Base-by-base conservation (phyloP, 2,329 filamentous ascomycete genomes). In the Colletotrichum musicola region DNA sequence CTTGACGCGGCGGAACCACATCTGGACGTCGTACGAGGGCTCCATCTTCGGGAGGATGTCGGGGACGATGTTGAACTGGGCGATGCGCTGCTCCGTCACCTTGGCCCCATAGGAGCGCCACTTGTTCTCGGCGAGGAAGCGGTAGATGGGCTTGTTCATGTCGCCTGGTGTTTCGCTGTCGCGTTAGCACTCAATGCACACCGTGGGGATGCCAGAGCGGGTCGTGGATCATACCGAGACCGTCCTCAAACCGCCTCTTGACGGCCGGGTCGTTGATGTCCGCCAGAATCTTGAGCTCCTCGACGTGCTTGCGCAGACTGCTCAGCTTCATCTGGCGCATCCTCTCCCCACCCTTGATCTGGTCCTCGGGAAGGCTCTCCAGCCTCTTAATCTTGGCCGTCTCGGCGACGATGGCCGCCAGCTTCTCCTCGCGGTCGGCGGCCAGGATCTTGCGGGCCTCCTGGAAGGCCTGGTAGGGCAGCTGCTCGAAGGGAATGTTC, bases 401-500 rank as follows among this genome's bases (percentile, higher is more conserved):
- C 80, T 93, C 89, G 30, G 81, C 84, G 58, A 88, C 82, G 66
- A 99, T 95, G 75, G 90, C 84, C 69, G 86, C 83, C 58, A 98
- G 75, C 83, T 97, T 98, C 81, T 95, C 88, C 72, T 90, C 84
- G 47, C 95, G 89, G 78, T 99, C 96, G 62, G 88, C 89, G 61
- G 90, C 86, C 64, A 99, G 84, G 56, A 98, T 82, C 78, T 94
- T 93, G 71, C 95, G 89, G 47, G 96, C 96, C 83, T 98, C 95
- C 82, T 99, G 96, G 84, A 98, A 99, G 81, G 93, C 96, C 86
- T 98, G 95, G 83, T 97, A 99, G 18, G 96, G 96, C 73, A 99
- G 84, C 78, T 95, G 92, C 83, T 97, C 94, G 77, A 99, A 98
- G 27, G 95, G 94, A 57, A 97, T 83, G 75, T 91, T 87, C 71